Evolutionary conservation across 352 stramenopile genomes (phyloP).

Genomic region (Globisporangium parvum): DNA sequence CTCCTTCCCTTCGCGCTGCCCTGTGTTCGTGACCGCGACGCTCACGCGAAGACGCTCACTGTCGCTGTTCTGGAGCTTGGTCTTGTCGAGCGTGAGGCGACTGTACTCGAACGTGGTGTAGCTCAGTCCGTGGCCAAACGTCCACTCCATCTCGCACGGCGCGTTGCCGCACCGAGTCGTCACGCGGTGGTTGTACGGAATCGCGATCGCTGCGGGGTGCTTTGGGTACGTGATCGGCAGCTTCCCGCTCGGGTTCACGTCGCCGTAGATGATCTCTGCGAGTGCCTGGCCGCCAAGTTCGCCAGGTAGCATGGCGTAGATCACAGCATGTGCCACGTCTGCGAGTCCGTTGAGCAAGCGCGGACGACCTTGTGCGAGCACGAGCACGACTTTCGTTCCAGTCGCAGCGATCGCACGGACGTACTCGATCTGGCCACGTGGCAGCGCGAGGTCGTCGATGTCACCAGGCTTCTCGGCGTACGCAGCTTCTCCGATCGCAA

Average conservation of each 20-base stretch:
- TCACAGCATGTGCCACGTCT: constrained; percentile 54
- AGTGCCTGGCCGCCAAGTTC: constrained; percentile 75
- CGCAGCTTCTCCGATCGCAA: constrained; percentile 64
- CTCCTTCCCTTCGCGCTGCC: constrained; percentile 50
- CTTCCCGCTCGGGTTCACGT: constrained; percentile 74
- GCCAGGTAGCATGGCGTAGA: constrained; percentile 77
- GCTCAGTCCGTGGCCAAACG: constrained; percentile 58
- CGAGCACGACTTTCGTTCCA: constrained; percentile 74
- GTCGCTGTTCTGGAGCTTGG: constrained; percentile 11
- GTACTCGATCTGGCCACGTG: constrained; percentile 65
- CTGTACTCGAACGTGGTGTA: constrained; percentile 69
- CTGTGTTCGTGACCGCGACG: constrained; percentile 68
- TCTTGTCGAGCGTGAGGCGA: constrained; percentile 33
- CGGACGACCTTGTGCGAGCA: constrained; percentile 74
- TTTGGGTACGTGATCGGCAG: constrained; percentile 82
- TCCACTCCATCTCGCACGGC: constrained; percentile 56
- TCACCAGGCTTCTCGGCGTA: constrained; percentile 87
- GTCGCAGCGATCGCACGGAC: constrained; percentile 53
- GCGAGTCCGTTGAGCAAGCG: constrained; percentile 60
- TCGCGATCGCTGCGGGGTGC: constrained; percentile 50
- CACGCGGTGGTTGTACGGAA: constrained; percentile 76
- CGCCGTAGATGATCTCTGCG: constrained; percentile 75
- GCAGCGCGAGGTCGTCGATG: constrained; percentile 68
- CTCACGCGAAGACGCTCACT: constrained; percentile 23
- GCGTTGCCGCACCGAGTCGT: constrained; percentile 38